Evolutionary conservation across 2,329 filamentous ascomycete genomes (phyloP), one percentile per base, ranked within the genome.

Genomic region (Trichoderma atroviride): DNA sequence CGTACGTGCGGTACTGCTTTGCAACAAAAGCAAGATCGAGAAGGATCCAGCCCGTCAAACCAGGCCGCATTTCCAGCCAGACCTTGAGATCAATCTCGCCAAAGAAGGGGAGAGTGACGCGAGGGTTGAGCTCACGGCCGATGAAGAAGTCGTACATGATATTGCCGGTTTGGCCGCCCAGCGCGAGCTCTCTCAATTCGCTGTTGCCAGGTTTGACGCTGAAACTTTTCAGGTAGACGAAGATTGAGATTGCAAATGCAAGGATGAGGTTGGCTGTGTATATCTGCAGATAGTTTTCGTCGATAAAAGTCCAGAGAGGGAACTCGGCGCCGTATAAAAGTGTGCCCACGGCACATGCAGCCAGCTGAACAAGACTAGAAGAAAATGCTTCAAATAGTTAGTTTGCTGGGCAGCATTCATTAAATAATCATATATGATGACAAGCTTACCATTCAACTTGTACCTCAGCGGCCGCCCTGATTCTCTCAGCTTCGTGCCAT

Each of bases 131-230:
- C 78, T 97, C 94, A 24, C 94, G 92, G n/a, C 94, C 94, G 72
- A 97, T 97, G 80, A 93, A 97, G 87, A 93, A 97, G 80, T 97
- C 94, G 79, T 97, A 97, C 37, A 97, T 83, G 70, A 92, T 82
- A 78, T 93, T 97, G 63, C 93, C 94, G 1, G 88, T 90, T 74
- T 91, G 87, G 10, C 93, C 94, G 33, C 93, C 93, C 6, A 86
- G 86, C 0, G 94, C 94, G 4, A 97, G 84, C 77, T 96, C 90
- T 52, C 94, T 91, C 70, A 88, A 80, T 27, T 90, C 85, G 0
- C 85, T 81, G 76, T 96, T 93, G 50, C 88, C 88, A 24, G 88
- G 81, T 76, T 91, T 91, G 72, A 97, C 91, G 29, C 84, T 84
- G 82, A 97, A 97, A 74, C 92, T 96, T 73, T 84, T 84, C 59